Evolutionary conservation across 805 yeast species (phyloP).

Genomic region (Candida koratica): DNA sequence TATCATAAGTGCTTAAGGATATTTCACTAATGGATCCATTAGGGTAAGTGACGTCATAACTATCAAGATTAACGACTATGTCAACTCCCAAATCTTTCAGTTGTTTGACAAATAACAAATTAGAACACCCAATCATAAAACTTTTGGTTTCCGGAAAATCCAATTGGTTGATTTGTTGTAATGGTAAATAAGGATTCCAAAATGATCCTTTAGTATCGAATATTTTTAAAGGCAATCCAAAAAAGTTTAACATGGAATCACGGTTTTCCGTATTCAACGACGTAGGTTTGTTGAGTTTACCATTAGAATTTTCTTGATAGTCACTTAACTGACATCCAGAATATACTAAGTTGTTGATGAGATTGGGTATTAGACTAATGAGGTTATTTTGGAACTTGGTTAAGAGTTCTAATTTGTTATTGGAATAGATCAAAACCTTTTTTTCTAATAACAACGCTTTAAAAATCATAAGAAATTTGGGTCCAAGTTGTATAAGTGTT

Average conservation of each 20-base stretch:
- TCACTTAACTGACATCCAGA: conserved; percentile 74
- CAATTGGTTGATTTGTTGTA: conserved; percentile 83
- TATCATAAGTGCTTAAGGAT: conserved; percentile 48
- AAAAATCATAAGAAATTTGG: conserved; percentile 59
- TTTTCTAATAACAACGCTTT: conserved; percentile 78
- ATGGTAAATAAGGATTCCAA: conserved; percentile 90
- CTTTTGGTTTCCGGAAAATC: conserved; percentile 51
- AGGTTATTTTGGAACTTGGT: conserved; percentile 82
- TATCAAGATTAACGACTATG: conserved; percentile 68
- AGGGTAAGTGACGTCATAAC: conserved; percentile 44
- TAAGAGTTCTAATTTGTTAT: conserved; percentile 68
- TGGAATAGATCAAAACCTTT: conserved; percentile 69
- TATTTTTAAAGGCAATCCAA: conserved; percentile 83
- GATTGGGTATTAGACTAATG: conserved; percentile 77
- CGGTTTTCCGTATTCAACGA: conserved; percentile 76
- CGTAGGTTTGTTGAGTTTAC: conserved; percentile 52
- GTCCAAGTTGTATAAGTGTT: conserved; percentile 54
- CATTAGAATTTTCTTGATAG: conserved; percentile 44
- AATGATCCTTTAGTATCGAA: conserved; percentile 80
- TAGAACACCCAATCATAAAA: conserved; percentile 83
- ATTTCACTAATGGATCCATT: conserved; percentile 26
- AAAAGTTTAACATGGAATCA: conserved; percentile 66
- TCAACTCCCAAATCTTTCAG: conserved; percentile 58
- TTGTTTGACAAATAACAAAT: conserved; percentile 70
- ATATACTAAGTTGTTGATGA: conserved; percentile 66